Percentiles rank a stretch among this genome's conserved stretches.
These are phyloP conservation scores for Cyclotella choctawhatcheeana DNA, from an alignment of 108 stramenopile genomes.

Conservation along the genomic window DNA sequence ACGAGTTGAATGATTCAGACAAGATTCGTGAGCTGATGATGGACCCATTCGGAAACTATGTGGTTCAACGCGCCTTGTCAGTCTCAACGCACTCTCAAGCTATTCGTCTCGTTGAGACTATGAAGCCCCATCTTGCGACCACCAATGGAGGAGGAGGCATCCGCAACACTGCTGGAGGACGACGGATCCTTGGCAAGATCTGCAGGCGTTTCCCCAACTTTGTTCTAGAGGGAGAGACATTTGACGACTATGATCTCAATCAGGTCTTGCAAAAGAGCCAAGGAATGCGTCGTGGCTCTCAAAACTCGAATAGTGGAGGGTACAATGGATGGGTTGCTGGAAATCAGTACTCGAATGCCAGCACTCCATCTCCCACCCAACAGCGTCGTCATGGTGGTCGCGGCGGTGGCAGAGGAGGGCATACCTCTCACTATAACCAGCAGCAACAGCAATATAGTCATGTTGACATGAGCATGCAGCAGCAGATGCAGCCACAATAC, in stretches of 20 bases:
- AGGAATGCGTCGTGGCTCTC: constrained; percentile 21
- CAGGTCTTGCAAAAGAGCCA: constrained; percentile 38
- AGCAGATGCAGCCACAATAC: constrained; percentile 29
- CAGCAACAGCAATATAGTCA: constrained; percentile 24
- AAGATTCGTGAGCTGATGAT: constrained; percentile 90
- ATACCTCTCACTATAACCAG: constrained; percentile 32
- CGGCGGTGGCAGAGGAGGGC: constrained; percentile 20
- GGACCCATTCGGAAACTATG: constrained; percentile 98
- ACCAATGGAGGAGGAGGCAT: constrained; percentile 78
- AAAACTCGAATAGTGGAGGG: constrained; percentile 22
- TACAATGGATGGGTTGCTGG: constrained; percentile 11
- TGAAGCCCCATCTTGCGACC: constrained; percentile 91
- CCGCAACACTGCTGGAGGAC: constrained; percentile 93
- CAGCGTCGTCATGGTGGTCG: constrained; percentile 21
- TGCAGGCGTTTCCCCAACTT: constrained; percentile 95
- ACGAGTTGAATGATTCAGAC: constrained; percentile 87
- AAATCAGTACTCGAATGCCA: constrained; percentile 12
- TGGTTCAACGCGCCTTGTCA: constrained; percentile 92
- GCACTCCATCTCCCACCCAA: constrained; percentile 44
- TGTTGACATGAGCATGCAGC: constrained; percentile 34
- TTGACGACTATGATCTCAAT: constrained; percentile 46
- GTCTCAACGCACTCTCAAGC: constrained; percentile 94
- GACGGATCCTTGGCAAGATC: constrained; percentile 94
- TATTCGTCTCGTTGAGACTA: constrained; percentile 91
- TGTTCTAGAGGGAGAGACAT: constrained; percentile 60